These are phyloP conservation scores for Psilocybe sp. DNA, from an alignment of 768 basidiomycete species.

Conservation along the genomic window DNA sequence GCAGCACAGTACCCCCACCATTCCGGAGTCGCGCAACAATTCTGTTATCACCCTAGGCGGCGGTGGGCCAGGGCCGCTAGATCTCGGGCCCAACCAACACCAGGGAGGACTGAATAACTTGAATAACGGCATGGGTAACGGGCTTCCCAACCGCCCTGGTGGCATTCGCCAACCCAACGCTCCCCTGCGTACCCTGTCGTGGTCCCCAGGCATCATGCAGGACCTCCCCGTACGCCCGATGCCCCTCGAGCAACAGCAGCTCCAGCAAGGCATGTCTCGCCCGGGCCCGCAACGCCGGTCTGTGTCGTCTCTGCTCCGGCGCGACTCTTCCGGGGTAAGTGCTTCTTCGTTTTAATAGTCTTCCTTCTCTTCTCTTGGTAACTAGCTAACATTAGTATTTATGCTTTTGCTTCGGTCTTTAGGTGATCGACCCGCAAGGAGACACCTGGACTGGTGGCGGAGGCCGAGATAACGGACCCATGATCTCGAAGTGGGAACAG, in stretches of 20 bases:
- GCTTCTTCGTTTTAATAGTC: not conserved
- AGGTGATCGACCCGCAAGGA: constrained; percentile 57
- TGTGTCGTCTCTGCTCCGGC: constrained; percentile 36
- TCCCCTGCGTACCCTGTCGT: constrained; percentile 62
- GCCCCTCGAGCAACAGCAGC: not conserved
- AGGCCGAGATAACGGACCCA: constrained; percentile 71
- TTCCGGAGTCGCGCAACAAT: constrained; percentile 34
- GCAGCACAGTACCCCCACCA: constrained; percentile 20
- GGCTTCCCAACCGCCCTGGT: constrained; percentile 64
- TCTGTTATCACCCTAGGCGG: constrained; percentile 37
- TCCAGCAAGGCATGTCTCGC: too few relatives aligned
- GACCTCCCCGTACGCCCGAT: constrained; percentile 60
- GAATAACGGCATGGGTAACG: constrained; percentile 41
- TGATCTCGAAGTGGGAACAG: constrained; percentile 96
- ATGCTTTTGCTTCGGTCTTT: not conserved
- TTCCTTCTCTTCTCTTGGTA: not conserved
- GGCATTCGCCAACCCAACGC: constrained; percentile 62
- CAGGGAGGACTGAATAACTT: too few relatives aligned
- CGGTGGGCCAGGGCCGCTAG: constrained; percentile 33
- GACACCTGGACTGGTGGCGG: constrained; percentile 52
- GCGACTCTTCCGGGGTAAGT: constrained; percentile 62
- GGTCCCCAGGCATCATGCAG: constrained; percentile 73
- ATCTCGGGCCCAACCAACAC: constrained; percentile 43
- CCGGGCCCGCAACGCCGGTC: too few relatives aligned
- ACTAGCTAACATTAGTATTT: not conserved